Base-by-base conservation (phyloP, 1,284 basidiomycete species). In the Ceratobasidium sp. region DNA sequence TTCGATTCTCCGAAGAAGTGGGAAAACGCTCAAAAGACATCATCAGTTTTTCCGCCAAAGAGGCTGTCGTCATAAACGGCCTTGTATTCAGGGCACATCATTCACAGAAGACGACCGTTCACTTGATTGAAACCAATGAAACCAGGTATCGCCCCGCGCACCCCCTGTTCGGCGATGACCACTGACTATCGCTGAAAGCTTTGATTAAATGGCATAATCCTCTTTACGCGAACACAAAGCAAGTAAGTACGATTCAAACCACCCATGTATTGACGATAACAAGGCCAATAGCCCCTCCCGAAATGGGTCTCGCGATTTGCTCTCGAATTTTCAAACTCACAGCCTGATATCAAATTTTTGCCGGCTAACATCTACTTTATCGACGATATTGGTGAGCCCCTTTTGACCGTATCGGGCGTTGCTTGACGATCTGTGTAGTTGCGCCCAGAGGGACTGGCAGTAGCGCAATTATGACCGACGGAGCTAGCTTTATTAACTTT, bases 271-370 rank as follows among this genome's bases (percentile, higher is more conserved):
- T 12, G 13, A 28, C 20, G 46, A 63, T 55, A 23, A 67, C 4
- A 6, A 10, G 2, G 12, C 10, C 51, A 18, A 28, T 56, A 80
- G 79, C 20, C 69, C 15, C 28, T 79, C 15, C 69, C 68, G 39
- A 80, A 80, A 77, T 80, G 79, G 79, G 63, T 61, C 9, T 76
- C 79, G 18, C 66, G 79, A 6, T 80, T 80, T 39, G 78, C 78
- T 9, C 70, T 80, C 0, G 78, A 73, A 10, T 68, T 80, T 18
- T 80, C 79, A 23, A 55, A 68, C 20, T 79, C 78, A 7, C 64
- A 72, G 40, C 79, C 79, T 13, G 75, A 64, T 33, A 26, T 77
- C 9, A 46, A 44, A 2, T 79, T 80, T 64, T 44, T 63, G 1
- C 64, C 66, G 0, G 12, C 42, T n/a, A 79, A 77, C 23, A 80